phyloP scores from a whole-genome alignment of 139 green algal genomes.

The Micractinium sp. region DNA sequence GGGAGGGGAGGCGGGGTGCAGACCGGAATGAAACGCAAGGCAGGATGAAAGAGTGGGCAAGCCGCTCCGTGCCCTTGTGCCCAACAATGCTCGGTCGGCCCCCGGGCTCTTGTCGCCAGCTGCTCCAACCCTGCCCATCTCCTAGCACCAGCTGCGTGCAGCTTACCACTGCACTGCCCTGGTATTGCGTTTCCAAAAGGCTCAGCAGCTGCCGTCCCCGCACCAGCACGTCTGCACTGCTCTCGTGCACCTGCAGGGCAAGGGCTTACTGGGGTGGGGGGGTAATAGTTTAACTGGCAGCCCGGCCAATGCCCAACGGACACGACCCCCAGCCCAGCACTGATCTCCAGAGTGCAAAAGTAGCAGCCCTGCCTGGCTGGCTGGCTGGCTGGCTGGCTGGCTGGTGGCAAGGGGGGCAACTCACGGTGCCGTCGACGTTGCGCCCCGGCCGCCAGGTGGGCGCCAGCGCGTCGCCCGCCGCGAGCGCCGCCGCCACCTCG shows the following conservation, averaged over 20 bases:
- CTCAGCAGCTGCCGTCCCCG: slow-evolving; percentile 72
- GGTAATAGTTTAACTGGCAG: too few species aligned
- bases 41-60: not conserved
- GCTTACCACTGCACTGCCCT: slow-evolving; percentile 49
- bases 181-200: slow-evolving; percentile 66
- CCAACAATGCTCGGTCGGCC: not conserved
- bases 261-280: too few species aligned
- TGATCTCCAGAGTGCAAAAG: too few species aligned
- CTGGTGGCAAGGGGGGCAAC: too few species aligned
- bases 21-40: not conserved
- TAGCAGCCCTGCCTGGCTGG: too few species aligned
- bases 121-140: not conserved
- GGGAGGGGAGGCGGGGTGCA: not conserved
- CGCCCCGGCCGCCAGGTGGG: slow-evolving; percentile 21
- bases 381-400: too few species aligned
- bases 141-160: not conserved
- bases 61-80: not conserved
- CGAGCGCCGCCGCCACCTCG: slow-evolving; percentile 16
- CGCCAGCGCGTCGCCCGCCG: slow-evolving; percentile 25
- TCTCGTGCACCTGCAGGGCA: slow-evolving; percentile 65
- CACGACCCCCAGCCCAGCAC: too few species aligned
- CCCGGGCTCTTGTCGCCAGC: too few species aligned
- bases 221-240: slow-evolving; percentile 70
- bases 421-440: slow-evolving; percentile 72
- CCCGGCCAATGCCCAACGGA: too few species aligned